These are phyloP conservation scores for Huiozyma naganishii DNA, from an alignment of 805 yeast genomes.

Conservation along the genomic window DNA sequence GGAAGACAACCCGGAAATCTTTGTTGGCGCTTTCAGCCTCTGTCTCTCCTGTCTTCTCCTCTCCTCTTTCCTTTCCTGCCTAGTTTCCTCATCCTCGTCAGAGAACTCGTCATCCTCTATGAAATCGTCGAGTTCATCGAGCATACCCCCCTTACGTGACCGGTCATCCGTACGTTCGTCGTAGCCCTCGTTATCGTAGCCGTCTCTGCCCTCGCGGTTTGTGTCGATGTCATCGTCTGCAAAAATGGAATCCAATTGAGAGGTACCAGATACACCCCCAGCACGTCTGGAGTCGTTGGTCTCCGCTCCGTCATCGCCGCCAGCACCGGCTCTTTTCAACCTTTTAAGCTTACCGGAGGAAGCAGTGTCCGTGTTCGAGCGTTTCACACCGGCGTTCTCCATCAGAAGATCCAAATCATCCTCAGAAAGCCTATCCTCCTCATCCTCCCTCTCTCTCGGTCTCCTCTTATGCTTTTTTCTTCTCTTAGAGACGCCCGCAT, in stretches of 20 bases:
- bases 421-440: constrained; percentile 70
- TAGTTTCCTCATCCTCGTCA: constrained; percentile 57
- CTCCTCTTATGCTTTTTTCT: constrained; percentile 32
- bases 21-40: constrained; percentile 43
- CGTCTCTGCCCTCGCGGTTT: constrained; percentile 11
- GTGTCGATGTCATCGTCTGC: constrained; percentile 29
- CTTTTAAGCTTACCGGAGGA: constrained; percentile 53
- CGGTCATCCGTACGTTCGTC: constrained; percentile 17
- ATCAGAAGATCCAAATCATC: constrained; percentile 87
- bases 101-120: constrained; percentile 95
- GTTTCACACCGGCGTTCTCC: constrained; percentile 79
- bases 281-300: constrained; percentile 6
- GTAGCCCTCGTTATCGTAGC: constrained; percentile 10
- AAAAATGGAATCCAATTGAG: constrained; percentile 32
- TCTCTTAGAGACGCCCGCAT: constrained; percentile 18
- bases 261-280: constrained; percentile 8
- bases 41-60: constrained; percentile 28
- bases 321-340: constrained; percentile 59
- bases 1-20: constrained; percentile 58
- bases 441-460: constrained; percentile 34
- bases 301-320: constrained; percentile 23
- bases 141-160: constrained; percentile 29
- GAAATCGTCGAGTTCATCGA: constrained; percentile 91
- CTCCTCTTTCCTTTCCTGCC: constrained; percentile 30
- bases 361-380: constrained; percentile 28